Evolutionary conservation across 345 rosid species (phyloP), one percentile per base, ranked within the genome.

Genomic region (Eucalyptus victrix): DNA sequence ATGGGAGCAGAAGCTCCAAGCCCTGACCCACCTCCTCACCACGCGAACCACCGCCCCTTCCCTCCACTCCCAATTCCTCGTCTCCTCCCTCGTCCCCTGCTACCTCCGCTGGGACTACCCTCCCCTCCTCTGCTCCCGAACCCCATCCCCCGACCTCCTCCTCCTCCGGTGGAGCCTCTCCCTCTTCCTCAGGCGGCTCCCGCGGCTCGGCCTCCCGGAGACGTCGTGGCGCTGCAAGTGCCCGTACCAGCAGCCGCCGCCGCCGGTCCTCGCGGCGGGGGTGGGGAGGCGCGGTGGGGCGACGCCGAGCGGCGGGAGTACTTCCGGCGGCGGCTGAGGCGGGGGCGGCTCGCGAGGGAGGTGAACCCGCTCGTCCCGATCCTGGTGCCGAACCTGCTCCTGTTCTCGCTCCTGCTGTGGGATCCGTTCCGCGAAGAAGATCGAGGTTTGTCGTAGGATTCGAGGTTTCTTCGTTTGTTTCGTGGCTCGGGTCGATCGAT

Each of bases 211-310:
- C 50, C 90, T 90, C n/a, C 93, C 95, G 32, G 88, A 90, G 89
- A 94, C 97, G 19, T 95, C 99, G 4, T 94, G 97, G 98, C 91
- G 98, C 88, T 93, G 93, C 86, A 96, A 95, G 89, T 95, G 99
- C 90, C 99, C 97, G 6, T 97, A 93, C 94, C 94, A 91, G 45
- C 97, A 94, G 92, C 99, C 99, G 2, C 97, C 96, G 62, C 93
- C 99, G 37, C 32, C 93, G 92, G 58, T 95, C 37, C 95, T 96
- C 21, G 97, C 98, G 1, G 90, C 86, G 47, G 98, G 97, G 91
- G 94, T 32, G 97, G 95, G 92, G 96, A 93, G 89, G 98, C 97
- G 7, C 88, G 86, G 88, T 97, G 99, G 97, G 96, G 95, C 1
- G 94, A 91, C 65, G 96, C 91, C 34, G 91, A 94, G 58, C 94